These are phyloP conservation scores for Trametes pubescens DNA, from an alignment of 1,284 basidiomycete genomes.

Conservation along the genomic window DNA sequence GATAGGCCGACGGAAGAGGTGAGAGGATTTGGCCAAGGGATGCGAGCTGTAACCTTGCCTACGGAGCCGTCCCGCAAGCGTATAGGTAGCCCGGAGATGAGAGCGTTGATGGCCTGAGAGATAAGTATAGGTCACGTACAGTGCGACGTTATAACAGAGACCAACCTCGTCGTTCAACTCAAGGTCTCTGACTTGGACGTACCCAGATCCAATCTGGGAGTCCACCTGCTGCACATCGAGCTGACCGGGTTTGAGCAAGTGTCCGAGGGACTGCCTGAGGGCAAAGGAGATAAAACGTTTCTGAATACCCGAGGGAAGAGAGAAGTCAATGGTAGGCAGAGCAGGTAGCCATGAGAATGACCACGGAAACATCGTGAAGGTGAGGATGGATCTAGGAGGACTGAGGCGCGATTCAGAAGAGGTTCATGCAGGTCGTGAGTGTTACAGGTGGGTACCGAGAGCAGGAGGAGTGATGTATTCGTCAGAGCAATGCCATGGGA, in stretches of 20 bases:
- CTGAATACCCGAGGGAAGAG: constrained; percentile 87
- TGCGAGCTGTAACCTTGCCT: constrained; percentile 75
- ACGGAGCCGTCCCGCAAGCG: constrained; percentile 76
- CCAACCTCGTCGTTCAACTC: constrained; percentile 81
- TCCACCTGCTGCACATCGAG: constrained; percentile 90
- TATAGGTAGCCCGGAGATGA: constrained; percentile 76
- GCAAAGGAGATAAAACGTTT: constrained; percentile 90
- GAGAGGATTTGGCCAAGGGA: constrained; percentile 81
- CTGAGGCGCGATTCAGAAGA: not conserved
- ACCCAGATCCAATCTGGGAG: constrained; percentile 90
- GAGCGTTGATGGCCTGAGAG: constrained; percentile 79
- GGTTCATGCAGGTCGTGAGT: constrained; percentile 10
- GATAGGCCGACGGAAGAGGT: constrained; percentile 76
- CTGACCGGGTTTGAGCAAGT: constrained; percentile 88
- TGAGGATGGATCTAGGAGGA: not conserved
- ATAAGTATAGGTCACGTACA: constrained; percentile 15
- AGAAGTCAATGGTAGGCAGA: constrained; percentile 68
- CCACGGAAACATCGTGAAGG: constrained; percentile 45
- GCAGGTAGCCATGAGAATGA: constrained; percentile 64
- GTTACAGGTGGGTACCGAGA: not conserved
- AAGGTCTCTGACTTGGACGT: constrained; percentile 85
- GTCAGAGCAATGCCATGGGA: constrained; percentile 7
- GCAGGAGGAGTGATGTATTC: constrained; percentile 3
- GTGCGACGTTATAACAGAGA: constrained; percentile 27
- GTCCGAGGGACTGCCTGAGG: constrained; percentile 84